Percentiles rank a stretch among this genome's conserved stretches.
Conservation (phyloP, 140 eudicot genomes). For the Bidens hawaiensis region DNA sequence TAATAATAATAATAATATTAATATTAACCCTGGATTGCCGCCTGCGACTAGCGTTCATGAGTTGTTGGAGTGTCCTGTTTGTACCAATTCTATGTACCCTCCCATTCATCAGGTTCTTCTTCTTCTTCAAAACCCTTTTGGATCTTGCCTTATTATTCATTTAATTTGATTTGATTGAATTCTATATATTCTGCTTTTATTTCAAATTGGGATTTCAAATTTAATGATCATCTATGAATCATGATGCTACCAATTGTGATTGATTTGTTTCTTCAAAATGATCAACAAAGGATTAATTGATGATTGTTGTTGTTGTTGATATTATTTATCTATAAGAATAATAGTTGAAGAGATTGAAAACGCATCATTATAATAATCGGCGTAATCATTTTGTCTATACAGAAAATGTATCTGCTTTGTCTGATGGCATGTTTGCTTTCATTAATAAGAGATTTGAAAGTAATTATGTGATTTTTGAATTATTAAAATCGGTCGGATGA, state of each 20-base stretch:
- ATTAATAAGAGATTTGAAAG: neutral
- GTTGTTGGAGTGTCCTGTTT: conserved; percentile 95
- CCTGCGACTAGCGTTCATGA: conserved; percentile 94
- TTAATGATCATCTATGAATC: conserved; percentile 2
- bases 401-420: neutral
- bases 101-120: conserved; percentile 95
- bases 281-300: no score
- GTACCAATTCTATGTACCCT: conserved; percentile 96
- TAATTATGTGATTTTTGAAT: neutral
- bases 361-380: no score
- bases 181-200: no score
- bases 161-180: neutral
- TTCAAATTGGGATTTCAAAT: neutral
- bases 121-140: neutral
- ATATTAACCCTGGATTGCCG: conserved; percentile 40
- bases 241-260: neutral
- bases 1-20: conserved; percentile 10
- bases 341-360: no score
- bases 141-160: neutral
- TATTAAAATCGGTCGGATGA: neutral
- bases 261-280: no score
- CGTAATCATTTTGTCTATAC: no score
- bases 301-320: no score
- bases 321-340: no score
- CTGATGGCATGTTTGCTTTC: neutral